Conservation (phyloP, 2,329 filamentous ascomycete species). For the Chaetomium sp. region DNA sequence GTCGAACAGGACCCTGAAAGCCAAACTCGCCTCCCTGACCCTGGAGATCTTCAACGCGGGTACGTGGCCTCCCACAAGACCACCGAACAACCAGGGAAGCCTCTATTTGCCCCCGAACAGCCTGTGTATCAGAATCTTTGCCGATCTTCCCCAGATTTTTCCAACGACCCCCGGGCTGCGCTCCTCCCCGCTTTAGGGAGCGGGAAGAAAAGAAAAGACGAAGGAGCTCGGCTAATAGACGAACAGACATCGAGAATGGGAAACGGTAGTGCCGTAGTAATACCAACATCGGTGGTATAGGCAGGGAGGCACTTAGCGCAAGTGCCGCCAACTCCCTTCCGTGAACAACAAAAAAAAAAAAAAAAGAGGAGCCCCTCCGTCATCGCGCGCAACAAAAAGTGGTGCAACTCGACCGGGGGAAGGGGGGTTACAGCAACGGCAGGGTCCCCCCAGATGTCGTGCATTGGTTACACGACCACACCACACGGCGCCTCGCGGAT, state of each 20-base stretch:
- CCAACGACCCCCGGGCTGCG: neutral
- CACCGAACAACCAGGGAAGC: neutral
- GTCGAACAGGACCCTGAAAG: neutral
- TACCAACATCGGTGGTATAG: neutral
- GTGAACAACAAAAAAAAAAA: neutral
- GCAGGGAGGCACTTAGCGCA: neutral
- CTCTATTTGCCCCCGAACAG: neutral
- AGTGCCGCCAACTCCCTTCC: neutral
- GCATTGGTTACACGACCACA: neutral
- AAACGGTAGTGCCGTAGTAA: neutral
- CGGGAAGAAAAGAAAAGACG: neutral
- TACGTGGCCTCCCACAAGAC: neutral
- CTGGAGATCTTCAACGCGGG: neutral
- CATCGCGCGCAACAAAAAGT: neutral
- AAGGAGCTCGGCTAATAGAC: neutral
- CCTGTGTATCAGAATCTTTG: neutral
- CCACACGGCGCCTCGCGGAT: neutral
- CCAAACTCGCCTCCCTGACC: neutral
- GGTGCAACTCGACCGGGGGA: neutral
- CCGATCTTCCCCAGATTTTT: slow-evolving; percentile 3
- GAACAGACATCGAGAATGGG: neutral
- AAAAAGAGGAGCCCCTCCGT: neutral
- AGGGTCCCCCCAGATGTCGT: neutral
- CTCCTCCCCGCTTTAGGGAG: neutral
- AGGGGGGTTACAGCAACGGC: neutral